Evolutionary conservation across 2,329 filamentous ascomycete genomes (phyloP).

Genomic region (Arthrobotrys megalospora): DNA sequence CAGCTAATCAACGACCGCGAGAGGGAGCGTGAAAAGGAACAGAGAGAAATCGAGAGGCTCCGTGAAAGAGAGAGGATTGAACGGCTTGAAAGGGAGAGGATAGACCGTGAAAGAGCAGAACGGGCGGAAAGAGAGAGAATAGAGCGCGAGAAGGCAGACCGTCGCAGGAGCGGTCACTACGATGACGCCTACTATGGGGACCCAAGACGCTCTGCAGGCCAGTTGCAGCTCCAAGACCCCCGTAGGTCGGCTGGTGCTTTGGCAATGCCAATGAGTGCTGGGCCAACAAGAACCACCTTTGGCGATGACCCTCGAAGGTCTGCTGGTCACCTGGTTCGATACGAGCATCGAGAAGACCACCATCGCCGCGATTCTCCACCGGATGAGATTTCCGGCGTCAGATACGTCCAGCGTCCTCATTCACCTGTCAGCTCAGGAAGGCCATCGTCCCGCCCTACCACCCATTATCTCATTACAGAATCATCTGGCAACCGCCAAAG

Average conservation of each 20-base stretch:
- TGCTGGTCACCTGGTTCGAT: conserved; percentile 52
- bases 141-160: conserved; percentile 45
- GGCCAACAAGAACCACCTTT: conserved; percentile 12
- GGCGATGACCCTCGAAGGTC: conserved; percentile 51
- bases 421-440: conserved; percentile 48
- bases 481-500: conserved; percentile 27
- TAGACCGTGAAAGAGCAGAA: conserved; percentile 17
- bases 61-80: conserved; percentile 28
- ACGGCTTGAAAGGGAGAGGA: conserved; percentile 18
- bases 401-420: conserved; percentile 56
- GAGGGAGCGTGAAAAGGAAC: conserved; percentile 31
- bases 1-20: conserved; percentile 30
- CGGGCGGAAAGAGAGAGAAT: conserved; percentile 30
- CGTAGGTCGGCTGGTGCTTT: conserved; percentile 46
- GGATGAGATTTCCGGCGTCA: conserved; percentile 48
- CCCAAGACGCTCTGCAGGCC: conserved; percentile 53
- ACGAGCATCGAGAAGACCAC: conserved; percentile 39
- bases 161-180: conserved; percentile 43
- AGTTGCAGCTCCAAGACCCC: conserved; percentile 33
- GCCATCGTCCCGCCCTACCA: conserved; percentile 30
- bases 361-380: conserved; percentile 43
- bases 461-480: conserved; percentile 44
- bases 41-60: conserved; percentile 8
- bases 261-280: conserved; percentile 23
- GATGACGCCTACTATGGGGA: conserved; percentile 47